A percentile compares a stretch with the other conserved stretches of the same genome.
Evolutionary conservation across 257 asterid species (phyloP).

Genomic region (Leonotis leonurus): DNA sequence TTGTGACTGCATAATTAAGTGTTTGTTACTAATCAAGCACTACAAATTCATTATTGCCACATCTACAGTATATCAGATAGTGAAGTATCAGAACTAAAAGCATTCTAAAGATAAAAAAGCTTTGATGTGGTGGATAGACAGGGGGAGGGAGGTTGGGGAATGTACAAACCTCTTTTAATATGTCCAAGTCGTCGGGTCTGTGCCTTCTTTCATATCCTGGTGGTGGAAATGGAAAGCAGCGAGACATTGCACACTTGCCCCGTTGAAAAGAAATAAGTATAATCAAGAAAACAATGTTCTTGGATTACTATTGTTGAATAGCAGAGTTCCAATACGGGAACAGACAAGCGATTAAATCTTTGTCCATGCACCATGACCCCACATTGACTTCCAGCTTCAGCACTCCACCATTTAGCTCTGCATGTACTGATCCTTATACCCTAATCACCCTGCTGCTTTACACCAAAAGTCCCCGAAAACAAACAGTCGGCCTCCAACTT

Average conservation of each 20-base stretch:
- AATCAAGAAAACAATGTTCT: conserved; percentile 26
- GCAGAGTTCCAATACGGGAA: conserved; percentile 45
- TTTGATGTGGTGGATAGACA: too few relatives aligned
- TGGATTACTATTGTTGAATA: conserved; percentile 30
- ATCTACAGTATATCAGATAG: background rate
- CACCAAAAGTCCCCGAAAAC: conserved; percentile 12
- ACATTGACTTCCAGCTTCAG: conserved; percentile 48
- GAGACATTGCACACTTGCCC: conserved; percentile 76
- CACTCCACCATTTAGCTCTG: conserved; percentile 27
- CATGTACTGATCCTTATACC: conserved; percentile 10
- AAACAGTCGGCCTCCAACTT: conserved; percentile 10
- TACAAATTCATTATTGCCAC: background rate
- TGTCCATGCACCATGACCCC: conserved; percentile 74
- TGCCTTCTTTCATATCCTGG: conserved; percentile 80
- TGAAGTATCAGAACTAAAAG: background rate
- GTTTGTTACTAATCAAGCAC: background rate
- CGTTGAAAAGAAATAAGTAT: conserved; percentile 15
- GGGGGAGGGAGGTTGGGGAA: background rate
- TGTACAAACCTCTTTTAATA: conserved; percentile 59
- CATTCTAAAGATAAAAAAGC: too few relatives aligned
- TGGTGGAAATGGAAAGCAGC: conserved; percentile 95
- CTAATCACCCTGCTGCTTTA: conserved; percentile 8
- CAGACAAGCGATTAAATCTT: conserved; percentile 35
- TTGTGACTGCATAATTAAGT: too few relatives aligned
- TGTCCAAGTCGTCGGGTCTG: conserved; percentile 48